phyloP scores from a whole-genome alignment of 129 eudicot genomes.

The Chrysanthemum makinoi region DNA sequence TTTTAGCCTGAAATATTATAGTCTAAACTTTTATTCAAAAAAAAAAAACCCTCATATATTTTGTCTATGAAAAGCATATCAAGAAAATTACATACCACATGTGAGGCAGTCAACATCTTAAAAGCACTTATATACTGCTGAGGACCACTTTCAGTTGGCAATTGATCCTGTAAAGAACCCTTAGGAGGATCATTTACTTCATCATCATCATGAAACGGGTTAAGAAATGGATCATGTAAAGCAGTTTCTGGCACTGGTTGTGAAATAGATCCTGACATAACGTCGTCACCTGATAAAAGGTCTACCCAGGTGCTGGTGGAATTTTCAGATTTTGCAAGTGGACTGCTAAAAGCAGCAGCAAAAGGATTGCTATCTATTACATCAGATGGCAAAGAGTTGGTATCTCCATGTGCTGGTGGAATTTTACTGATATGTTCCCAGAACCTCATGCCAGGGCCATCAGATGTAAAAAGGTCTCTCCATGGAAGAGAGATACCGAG shows the following conservation, averaged over 20 bases:
- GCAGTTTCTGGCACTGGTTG: slow-evolving; percentile 50
- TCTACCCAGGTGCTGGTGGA: slow-evolving; percentile 55
- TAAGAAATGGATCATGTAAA: slow-evolving; percentile 64
- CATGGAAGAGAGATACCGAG: slow-evolving; percentile 95
- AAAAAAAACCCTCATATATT: background rate
- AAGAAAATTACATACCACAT: slow-evolving; percentile 46
- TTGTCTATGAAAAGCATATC: background rate
- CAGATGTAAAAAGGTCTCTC: slow-evolving; percentile 53
- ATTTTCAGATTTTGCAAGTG: slow-evolving; percentile 36
- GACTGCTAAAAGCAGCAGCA: too few relatives aligned
- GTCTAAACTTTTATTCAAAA: too few relatives aligned
- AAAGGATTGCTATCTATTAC: slow-evolving; percentile 42
- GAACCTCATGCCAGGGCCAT: slow-evolving; percentile 60
- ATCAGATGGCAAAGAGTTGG: slow-evolving; percentile 38
- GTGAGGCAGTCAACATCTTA: slow-evolving; percentile 55
- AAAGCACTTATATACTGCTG: slow-evolving; percentile 58
- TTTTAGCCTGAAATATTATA: slow-evolving; percentile 49
- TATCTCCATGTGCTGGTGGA: slow-evolving; percentile 18
- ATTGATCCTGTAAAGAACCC: slow-evolving; percentile 40
- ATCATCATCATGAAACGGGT: slow-evolving; percentile 61
- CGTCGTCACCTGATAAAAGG: slow-evolving; percentile 78
- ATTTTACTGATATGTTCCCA: slow-evolving; percentile 33
- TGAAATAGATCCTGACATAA: slow-evolving; percentile 43
- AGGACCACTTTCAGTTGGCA: slow-evolving; percentile 43
- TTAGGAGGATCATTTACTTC: slow-evolving; percentile 33